Evolutionary conservation across 352 stramenopile genomes (phyloP), one percentile per base, ranked within the genome.

Genomic region (Phytopythium cucurbitacearum): DNA sequence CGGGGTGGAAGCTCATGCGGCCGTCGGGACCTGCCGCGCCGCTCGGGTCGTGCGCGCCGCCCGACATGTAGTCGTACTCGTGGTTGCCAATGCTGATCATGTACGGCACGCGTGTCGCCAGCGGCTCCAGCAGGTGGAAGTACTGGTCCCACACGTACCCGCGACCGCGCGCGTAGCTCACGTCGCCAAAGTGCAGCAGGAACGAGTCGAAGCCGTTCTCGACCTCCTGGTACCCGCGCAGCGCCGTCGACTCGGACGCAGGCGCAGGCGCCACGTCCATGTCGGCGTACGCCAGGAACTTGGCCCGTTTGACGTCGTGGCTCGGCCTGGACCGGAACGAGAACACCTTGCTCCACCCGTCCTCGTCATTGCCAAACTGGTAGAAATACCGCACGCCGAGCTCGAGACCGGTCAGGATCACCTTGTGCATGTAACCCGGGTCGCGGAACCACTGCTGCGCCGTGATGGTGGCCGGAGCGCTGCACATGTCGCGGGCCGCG

Each of bases 211-310:
- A 92, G n/a, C 73, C 82, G 54, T 74, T 40, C 42, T 82, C 64
- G 40, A 90, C 72, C 47, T 92, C 80, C 50, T 73, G 54, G 55
- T 73, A 90, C 40, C 76, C 72, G 13, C 72, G 75, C 32, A 84
- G 56, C 5, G 80, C 77, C 0, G 79, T 92, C 6, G 82, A 90
- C 8, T 63, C 69, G 3, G 76, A 78, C 1, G 74, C 67, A 8
- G 82, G 80, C 7, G 77, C 73, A n/a, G 59, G 58, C 40, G 88
- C 71, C 3, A 83, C 75, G 15, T 80, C 84, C 84, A 94, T 94
- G 48, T 94, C 84, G 3, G 67, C 84, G 52, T 94, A 94, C 39
- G 80, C 84, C 33, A 91, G 75, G 51, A 91, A 94, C 53, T 91
- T 91, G 54, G 71, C 61, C 6, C 38, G 49, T 45, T 80, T 71